Percentiles rank a stretch among this genome's conserved stretches.
Evolutionary conservation across 2,329 filamentous ascomycete genomes (phyloP).

Genomic region (Lithohypha guttulata): DNA sequence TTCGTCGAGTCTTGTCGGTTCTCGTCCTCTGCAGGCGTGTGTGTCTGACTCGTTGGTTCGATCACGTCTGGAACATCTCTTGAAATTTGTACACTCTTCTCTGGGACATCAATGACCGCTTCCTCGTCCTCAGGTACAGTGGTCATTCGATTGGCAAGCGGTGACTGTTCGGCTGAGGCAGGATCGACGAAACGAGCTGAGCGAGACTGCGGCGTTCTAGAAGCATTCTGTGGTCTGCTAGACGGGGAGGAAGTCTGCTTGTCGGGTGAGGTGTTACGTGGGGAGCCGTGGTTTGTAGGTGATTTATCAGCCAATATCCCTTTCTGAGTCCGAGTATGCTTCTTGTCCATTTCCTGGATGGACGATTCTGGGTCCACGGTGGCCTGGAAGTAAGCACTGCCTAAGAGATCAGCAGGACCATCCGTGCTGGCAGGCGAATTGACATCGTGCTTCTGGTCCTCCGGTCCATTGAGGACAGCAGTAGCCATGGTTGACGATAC

Average conservation of each 20-base stretch:
- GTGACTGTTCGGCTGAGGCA: conserved; percentile 5
- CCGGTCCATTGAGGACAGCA: too few relatives aligned
- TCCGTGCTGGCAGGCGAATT: too few relatives aligned
- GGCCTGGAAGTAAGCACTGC: neutral
- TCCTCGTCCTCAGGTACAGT: conserved; percentile 9
- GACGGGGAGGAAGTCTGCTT: neutral
- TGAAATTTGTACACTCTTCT: conserved; percentile 62
- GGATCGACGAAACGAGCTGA: conserved; percentile 2
- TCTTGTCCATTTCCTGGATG: neutral
- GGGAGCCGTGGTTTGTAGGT: neutral
- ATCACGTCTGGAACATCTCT: conserved; percentile 43
- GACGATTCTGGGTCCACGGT: neutral
- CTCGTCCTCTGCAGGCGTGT: conserved; percentile 45
- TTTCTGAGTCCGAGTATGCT: conserved; percentile 5
- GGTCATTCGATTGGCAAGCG: conserved; percentile 4
- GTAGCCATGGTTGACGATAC: too few relatives aligned
- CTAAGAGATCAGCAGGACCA: too few relatives aligned
- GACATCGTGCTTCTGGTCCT: too few relatives aligned
- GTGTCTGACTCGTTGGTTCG: conserved; percentile 41
- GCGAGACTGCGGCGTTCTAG: neutral
- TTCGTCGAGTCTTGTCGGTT: conserved; percentile 50
- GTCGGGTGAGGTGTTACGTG: conserved; percentile 1
- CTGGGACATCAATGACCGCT: neutral
- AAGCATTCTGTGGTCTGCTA: neutral
- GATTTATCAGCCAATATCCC: neutral